Evolutionary conservation across 2,329 filamentous ascomycete species (phyloP), one percentile per base, ranked within the genome.

Genomic region (Esteya vermicola): DNA sequence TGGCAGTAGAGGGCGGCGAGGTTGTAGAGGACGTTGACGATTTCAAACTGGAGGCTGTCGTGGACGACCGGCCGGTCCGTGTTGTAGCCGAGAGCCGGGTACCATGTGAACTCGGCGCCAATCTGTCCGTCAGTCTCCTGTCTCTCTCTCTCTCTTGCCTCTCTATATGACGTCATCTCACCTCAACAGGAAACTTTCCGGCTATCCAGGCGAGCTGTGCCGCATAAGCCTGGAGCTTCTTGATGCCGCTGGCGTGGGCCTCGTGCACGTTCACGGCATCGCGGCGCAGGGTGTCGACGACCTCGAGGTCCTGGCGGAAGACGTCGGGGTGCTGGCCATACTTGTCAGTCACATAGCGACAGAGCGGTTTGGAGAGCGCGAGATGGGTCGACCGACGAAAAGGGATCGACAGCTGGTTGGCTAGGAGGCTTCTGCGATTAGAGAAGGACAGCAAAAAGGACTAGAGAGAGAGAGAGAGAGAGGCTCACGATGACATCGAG

Each of bases 281-380:
- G 46, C 74, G 73, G 6, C 91, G 79, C 43, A 96, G 65, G 36
- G 75, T 68, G 55, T 96, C 86, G 52, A 98, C 86, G 48, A 81
- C 73, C 54, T 88, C 78, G 43, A 77, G 75, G 63, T 98, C 91
- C 47, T 84, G 73, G 47, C 77, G 75, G 61, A 98, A 98, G 81
- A 94, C 93, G 59, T 95, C 86, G 26, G 91, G 89, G 56, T 94
- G 89, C 58, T 98, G 91, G 60, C 96, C 89, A 79, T 96, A 96
- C 70, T 96, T 95, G 59, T 77, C 81, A 45, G 86, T 93, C 54
- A 98, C 96, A 65, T 98, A 96, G 57, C 91, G 80, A 48, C 84
- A 85, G 57, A 98, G 86, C 37, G 86, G 82, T 45, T 75, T 69
- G 41, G 84, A 81, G 45, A 96, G 72, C 43, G 81, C 81, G 31